Conservation (phyloP, 2,329 filamentous ascomycete species). For the Paraconiothyrium sp. region DNA sequence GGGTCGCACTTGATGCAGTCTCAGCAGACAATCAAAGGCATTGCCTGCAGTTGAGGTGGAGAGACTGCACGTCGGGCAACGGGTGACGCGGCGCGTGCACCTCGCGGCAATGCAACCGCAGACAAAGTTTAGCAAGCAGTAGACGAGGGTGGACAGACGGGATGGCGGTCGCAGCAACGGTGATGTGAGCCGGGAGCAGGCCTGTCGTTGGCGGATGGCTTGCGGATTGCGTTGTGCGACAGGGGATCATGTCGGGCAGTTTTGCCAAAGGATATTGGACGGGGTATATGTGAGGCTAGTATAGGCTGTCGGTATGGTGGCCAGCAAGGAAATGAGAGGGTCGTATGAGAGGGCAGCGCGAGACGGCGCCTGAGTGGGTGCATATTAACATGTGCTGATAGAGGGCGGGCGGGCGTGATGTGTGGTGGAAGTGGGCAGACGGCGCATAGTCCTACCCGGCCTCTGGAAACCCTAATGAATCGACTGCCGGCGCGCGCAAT, state of each 20-base stretch:
- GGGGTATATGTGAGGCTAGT: conserved; percentile 42
- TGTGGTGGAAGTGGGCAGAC: conserved; percentile 19
- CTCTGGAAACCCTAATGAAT: conserved; percentile 21
- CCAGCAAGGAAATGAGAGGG: conserved; percentile 29
- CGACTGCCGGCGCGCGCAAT: conserved; percentile 6
- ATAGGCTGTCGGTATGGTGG: conserved; percentile 34
- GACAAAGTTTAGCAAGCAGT: conserved; percentile 4
- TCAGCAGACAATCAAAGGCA: conserved; percentile 15
- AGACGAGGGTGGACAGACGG: conserved; percentile 1
- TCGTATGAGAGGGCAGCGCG: conserved; percentile 13
- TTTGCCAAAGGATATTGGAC: conserved; percentile 28
- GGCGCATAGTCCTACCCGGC: conserved; percentile 22
- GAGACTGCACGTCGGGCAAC: conserved; percentile 24
- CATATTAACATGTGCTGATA: conserved; percentile 25
- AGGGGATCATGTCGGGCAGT: conserved; percentile 23
- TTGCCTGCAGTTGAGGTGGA: conserved; percentile 18
- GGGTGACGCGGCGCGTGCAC: conserved; percentile 8
- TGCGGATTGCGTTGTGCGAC: conserved; percentile 35
- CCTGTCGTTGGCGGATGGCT: conserved; percentile 19
- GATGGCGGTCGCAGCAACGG: conserved; percentile 18
- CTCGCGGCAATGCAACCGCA: conserved; percentile 20
- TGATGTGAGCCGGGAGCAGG: conserved; percentile 30
- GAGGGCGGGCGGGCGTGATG: conserved; percentile 17
- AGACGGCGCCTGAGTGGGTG: conserved; percentile 21
- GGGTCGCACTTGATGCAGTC: conserved; percentile 44